Base-by-base conservation (phyloP, 1,284 basidiomycete species). In the Schizophyllum amplum region DNA sequence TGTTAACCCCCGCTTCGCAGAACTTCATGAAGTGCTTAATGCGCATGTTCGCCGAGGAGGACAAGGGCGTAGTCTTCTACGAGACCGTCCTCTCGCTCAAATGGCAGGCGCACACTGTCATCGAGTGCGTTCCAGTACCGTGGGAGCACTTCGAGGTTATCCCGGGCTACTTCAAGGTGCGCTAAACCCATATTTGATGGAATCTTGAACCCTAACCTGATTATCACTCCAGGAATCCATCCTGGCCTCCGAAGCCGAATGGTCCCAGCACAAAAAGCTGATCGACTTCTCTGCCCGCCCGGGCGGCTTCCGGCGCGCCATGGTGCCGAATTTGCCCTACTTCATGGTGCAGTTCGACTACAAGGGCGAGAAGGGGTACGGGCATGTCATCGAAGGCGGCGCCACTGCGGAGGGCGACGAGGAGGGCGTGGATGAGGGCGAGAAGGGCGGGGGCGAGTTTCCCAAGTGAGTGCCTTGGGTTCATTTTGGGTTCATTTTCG, bases 11-110 rank as follows among this genome's bases (percentile, higher is more conserved):
- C 52, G 21, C 51, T 52, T 62, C 21, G 1, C 60, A 97, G 93
- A 99, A 99, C 69, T 99, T 98, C 68, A 98, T 98, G 94, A 99
- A 99, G 73, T 96, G 92, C 64, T 75, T 99, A 17, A 96, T 98
- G 84, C 84, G 84, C 57, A 94, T 97, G 90, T 94, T 87, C 63
- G 87, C 92, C 0, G 87, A 92, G 62, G 84, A 92, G 60, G 89
- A 94, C 69, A 86, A 92, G 66, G 93, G 92, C 0, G 90, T 95
- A 23, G 73, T 98, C 20, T 98, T 99, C 73, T 97, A 87, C 69
- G 96, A 98, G 72, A 98, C 95, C 1, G 86, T 98, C 25, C 75
- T 93, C 48, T 87, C 78, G 17, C 78, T 98, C 65, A 92, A 88
- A 67, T 80, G 83, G 69, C 96, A 99, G 68, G 84, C 81, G 59